Evolutionary conservation across 2,329 filamentous ascomycete genomes (phyloP).

Genomic region (Aureobasidium sp.): DNA sequence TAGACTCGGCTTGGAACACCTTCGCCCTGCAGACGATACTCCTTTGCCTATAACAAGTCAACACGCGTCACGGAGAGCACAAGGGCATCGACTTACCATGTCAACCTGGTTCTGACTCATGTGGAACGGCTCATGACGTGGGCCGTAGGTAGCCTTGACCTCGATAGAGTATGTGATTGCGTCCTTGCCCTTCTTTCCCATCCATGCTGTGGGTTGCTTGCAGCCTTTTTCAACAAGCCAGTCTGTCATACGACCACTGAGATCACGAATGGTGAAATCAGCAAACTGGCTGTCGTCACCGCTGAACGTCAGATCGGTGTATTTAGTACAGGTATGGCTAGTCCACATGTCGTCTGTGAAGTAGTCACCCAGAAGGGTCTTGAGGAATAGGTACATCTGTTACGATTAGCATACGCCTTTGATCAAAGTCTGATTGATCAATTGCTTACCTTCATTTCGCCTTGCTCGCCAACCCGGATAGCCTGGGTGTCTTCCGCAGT

Average conservation of each 20-base stretch:
- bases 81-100: not conserved
- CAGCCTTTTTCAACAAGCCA: constrained; percentile 12
- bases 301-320: constrained; percentile 5
- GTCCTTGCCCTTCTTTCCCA: not conserved
- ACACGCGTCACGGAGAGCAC: too few species aligned
- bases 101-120: constrained; percentile 18
- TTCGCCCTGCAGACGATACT: not conserved
- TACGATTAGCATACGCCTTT: not conserved
- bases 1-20: not conserved
- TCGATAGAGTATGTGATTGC: constrained; percentile 19
- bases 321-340: constrained; percentile 3
- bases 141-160: constrained; percentile 17
- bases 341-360: constrained; percentile 15
- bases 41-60: not conserved
- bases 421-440: not conserved
- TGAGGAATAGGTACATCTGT: not conserved
- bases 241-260: not conserved
- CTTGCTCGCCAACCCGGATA: not conserved
- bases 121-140: constrained; percentile 15
- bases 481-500: not conserved
- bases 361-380: not conserved
- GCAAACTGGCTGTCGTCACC: constrained; percentile 12
- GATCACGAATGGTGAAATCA: constrained; percentile 17
- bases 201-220: not conserved
- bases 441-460: constrained; percentile 1